Conservation (phyloP, 306 rosid genomes). For the Lupinus albus region DNA sequence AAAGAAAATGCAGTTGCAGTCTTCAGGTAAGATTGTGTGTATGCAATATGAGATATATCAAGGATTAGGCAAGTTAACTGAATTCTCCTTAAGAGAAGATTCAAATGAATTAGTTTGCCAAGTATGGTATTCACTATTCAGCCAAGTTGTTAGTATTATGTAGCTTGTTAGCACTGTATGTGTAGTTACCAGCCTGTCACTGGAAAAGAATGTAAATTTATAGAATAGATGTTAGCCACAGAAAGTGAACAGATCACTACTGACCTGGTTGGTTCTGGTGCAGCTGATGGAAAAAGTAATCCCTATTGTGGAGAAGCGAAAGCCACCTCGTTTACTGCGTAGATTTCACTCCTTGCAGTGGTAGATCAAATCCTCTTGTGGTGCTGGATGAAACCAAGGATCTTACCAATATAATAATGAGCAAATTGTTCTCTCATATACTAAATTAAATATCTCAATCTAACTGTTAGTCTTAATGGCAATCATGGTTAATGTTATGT, state of each 20-base stretch:
- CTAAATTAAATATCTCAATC: conserved; percentile 26
- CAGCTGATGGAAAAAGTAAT: conserved; percentile 86
- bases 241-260: conserved; percentile 9
- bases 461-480: conserved; percentile 30
- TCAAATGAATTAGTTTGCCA: conserved; percentile 28
- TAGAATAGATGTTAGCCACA: conserved; percentile 20
- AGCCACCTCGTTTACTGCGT: conserved; percentile 64
- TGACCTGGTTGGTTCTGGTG: conserved; percentile 40
- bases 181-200: conserved; percentile 4
- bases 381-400: conserved; percentile 28
- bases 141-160: conserved; percentile 28
- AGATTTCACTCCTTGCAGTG: conserved; percentile 68
- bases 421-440: conserved; percentile 34
- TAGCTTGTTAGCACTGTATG: conserved; percentile 31
- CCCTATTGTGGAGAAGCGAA: conserved; percentile 73
- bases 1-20: neutral
- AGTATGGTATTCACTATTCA: conserved; percentile 23
- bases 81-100: conserved; percentile 29
- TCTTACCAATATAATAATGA: conserved; percentile 7
- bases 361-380: conserved; percentile 55
- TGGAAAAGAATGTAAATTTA: conserved; percentile 1
- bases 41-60: conserved; percentile 30
- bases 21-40: conserved; percentile 12
- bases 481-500: conserved; percentile 18
- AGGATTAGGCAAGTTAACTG: conserved; percentile 27